These are phyloP conservation scores for Ascochyta pisi DNA, from an alignment of 2,329 filamentous ascomycete species.

Conservation along the genomic window DNA sequence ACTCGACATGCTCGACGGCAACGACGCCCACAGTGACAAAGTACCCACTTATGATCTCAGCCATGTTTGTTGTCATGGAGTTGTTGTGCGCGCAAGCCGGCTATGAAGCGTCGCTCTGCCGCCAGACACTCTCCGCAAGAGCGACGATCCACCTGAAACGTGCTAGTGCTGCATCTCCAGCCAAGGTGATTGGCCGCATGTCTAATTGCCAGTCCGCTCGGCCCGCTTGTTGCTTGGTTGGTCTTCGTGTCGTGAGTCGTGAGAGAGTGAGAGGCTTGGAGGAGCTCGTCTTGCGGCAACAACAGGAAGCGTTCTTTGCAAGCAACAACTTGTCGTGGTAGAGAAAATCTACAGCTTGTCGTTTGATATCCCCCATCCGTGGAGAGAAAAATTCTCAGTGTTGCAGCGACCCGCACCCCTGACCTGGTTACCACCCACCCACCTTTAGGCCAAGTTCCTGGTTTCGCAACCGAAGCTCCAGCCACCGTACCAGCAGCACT, in stretches of 20 bases:
- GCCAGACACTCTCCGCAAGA: constrained; percentile 5
- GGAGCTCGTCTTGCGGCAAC: constrained; percentile 9
- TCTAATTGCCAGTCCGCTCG: constrained; percentile 8
- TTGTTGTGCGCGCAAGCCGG: constrained; percentile 5
- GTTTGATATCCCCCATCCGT: constrained; percentile 13
- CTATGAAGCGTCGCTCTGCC: constrained; percentile 11
- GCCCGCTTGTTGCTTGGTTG: constrained; percentile 8
- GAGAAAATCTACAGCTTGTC: background rate
- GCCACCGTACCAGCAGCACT: constrained; percentile 20
- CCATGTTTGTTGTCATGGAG: constrained; percentile 16
- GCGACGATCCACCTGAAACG: constrained; percentile 17
- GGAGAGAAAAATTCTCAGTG: too few species aligned
- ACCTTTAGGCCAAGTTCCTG: constrained; percentile 16
- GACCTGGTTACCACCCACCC: constrained; percentile 20
- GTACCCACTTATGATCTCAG: constrained; percentile 11
- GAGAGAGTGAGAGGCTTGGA: background rate
- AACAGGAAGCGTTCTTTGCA: background rate
- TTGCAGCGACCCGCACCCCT: constrained; percentile 27
- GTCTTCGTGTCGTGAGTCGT: constrained; percentile 12
- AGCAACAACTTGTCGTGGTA: background rate
- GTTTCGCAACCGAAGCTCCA: constrained; percentile 13
- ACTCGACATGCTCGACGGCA: background rate
- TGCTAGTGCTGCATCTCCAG: constrained; percentile 10
- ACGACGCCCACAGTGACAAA: background rate
- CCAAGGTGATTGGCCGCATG: constrained; percentile 1